These are phyloP conservation scores for Psilocybe cyanescens DNA, from an alignment of 768 basidiomycete genomes.

Conservation along the genomic window DNA sequence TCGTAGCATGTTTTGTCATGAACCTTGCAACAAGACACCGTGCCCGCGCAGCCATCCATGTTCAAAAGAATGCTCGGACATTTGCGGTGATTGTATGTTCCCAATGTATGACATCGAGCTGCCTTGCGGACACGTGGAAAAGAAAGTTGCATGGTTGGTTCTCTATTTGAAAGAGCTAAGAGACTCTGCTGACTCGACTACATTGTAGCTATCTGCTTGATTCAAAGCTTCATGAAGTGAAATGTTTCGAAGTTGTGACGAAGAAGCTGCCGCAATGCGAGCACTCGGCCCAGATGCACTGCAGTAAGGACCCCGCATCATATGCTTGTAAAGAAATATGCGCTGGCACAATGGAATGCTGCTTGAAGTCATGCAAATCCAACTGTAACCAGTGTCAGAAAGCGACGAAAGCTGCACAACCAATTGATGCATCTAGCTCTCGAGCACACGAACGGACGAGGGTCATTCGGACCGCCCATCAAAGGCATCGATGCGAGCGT, in stretches of 20 bases:
- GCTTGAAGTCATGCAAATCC: constrained; percentile 51
- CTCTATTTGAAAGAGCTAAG: neutral
- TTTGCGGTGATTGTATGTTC: constrained; percentile 59
- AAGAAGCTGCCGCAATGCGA: constrained; percentile 57
- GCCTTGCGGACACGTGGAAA: constrained; percentile 60
- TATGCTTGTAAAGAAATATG: constrained; percentile 47
- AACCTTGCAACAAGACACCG: constrained; percentile 48
- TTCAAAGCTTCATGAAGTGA: constrained; percentile 39
- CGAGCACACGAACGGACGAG: neutral
- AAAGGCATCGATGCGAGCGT: constrained; percentile 44
- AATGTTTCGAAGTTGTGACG: constrained; percentile 43
- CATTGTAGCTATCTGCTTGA: constrained; percentile 47
- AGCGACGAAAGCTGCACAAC: neutral
- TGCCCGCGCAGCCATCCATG: constrained; percentile 67
- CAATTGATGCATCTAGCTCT: neutral
- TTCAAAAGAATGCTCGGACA: constrained; percentile 46
- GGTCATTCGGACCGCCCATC: constrained; percentile 39
- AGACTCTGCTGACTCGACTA: neutral
- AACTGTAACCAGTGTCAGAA: constrained; percentile 54
- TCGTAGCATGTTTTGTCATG: constrained; percentile 45
- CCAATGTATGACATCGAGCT: constrained; percentile 47
- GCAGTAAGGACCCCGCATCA: constrained; percentile 44
- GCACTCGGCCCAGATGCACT: constrained; percentile 51
- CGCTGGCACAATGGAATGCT: constrained; percentile 51
- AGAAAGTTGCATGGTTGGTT: constrained; percentile 54